Evolutionary conservation across 495 filamentous ascomycete species (phyloP), one percentile per base, ranked within the genome.

Genomic region (Neurospora sp.): DNA sequence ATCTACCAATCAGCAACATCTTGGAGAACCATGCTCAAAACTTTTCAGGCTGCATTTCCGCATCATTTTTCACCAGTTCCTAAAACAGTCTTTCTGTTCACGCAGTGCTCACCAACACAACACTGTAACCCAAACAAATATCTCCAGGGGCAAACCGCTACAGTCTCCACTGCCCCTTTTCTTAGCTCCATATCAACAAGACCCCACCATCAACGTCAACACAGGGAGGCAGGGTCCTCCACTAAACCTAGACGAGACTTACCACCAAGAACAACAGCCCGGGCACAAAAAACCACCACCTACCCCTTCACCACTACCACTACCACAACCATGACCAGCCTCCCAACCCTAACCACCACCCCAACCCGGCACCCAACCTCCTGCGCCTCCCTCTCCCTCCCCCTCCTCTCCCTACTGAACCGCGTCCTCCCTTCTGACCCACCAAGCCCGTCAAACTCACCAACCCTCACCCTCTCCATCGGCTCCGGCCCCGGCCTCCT

Each of bases 401-500:
- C 70, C 2, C 76, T 79, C 24, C 74, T 79, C 48, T n/a, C 37
- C 45, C 45, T 77, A 13, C 76, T 79, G 38, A 31, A 79, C 45
- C 13, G 15, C 9, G 59, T 72, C 71, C 72, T 79, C 6, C 78
- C 78, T 13, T 7, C 37, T 5, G 6, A 8, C 40, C 17, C 40
- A 42, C 40, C 40, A 42, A 19, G 11, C 17, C 8, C 7, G 7
- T 0, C 40, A 19, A 19, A 7, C 6, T 19, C 76, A 9, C 76
- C 76, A 3, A 15, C 17, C 1, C 19, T 74, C 1, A 71, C 75
- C 1, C 72, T 79, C 45, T 77, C 75, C 69, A 31, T 79, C 39
- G 78, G 78, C 1, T 78, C 78, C 54, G 78, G 78, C 2, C 76
- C 76, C 17, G 78, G 78, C 37, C 75, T 79, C 3, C 72, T 79